These are phyloP conservation scores for Gloeopeniophorella convolvens DNA, from an alignment of 768 basidiomycete genomes.

Conservation along the genomic window DNA sequence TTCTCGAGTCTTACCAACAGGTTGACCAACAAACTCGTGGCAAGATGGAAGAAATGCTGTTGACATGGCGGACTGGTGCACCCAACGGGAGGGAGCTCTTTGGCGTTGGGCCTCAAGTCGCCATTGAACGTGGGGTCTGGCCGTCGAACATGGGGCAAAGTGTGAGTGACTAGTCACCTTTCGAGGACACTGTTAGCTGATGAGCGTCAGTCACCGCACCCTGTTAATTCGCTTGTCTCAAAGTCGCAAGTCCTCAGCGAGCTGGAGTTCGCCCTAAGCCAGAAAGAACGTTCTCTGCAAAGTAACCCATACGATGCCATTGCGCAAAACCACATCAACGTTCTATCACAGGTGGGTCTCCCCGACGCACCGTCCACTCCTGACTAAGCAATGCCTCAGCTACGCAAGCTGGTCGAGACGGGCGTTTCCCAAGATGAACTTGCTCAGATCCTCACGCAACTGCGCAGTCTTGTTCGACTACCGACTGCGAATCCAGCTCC, in stretches of 20 bases:
- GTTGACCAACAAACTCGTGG: constrained; percentile 80
- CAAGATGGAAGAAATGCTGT: constrained; percentile 98
- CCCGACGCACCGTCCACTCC: background rate
- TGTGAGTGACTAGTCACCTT: constrained; percentile 29
- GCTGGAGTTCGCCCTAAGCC: constrained; percentile 72
- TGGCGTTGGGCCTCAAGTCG: constrained; percentile 67
- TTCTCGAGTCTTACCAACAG: constrained; percentile 79
- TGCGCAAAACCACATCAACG: constrained; percentile 64
- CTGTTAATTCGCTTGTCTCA: constrained; percentile 46
- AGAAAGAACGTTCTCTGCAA: constrained; percentile 71
- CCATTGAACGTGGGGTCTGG: constrained; percentile 84
- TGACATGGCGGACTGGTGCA: constrained; percentile 89
- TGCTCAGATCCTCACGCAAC: constrained; percentile 63
- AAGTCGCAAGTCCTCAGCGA: constrained; percentile 79
- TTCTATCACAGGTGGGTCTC: constrained; percentile 70
- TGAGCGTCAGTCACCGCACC: constrained; percentile 24
- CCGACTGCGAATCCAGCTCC: constrained; percentile 13
- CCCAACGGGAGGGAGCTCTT: constrained; percentile 81
- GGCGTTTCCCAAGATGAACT: constrained; percentile 79
- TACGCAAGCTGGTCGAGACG: constrained; percentile 66
- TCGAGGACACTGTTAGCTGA: background rate
- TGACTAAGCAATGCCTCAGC: constrained; percentile 33
- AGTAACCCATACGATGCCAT: constrained; percentile 65
- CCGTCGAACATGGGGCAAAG: constrained; percentile 37
- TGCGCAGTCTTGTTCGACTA: constrained; percentile 54